phyloP scores from a whole-genome alignment of 2,329 filamentous ascomycete genomes.

The Hymenoscyphus infarciens region DNA sequence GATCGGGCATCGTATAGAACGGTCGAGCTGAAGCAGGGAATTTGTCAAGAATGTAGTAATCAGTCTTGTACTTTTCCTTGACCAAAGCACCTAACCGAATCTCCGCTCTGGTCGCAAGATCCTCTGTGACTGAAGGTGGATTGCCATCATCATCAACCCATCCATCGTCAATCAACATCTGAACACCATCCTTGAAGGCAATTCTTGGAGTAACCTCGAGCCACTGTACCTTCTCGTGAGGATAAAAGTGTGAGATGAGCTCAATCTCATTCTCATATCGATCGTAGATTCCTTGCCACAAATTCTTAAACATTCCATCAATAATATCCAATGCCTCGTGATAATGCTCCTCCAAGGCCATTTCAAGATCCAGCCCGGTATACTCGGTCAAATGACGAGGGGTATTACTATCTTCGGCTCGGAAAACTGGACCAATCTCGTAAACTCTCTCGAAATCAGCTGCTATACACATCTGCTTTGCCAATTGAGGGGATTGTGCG shows the following conservation, averaged over 20 bases:
- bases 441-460: constrained; percentile 88
- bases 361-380: constrained; percentile 88
- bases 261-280: constrained; percentile 71
- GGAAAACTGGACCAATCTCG: constrained; percentile 86
- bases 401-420: constrained; percentile 93
- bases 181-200: constrained; percentile 73
- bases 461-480: constrained; percentile 89
- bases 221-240: constrained; percentile 83
- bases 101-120: constrained; percentile 81
- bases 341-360: constrained; percentile 86
- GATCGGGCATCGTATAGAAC: constrained; percentile 87
- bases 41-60: constrained; percentile 93
- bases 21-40: constrained; percentile 81
- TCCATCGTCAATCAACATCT: constrained; percentile 74
- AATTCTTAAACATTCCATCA: constrained; percentile 76
- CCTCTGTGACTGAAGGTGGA: constrained; percentile 66
- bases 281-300: constrained; percentile 69
- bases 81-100: constrained; percentile 80
- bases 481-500: constrained; percentile 86
- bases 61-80: constrained; percentile 80
- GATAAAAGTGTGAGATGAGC: constrained; percentile 76
- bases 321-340: constrained; percentile 79
- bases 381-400: constrained; percentile 93
- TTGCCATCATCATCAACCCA: constrained; percentile 77
- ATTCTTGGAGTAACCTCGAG: constrained; percentile 80